These are phyloP conservation scores for Trichopus zeylanicus DNA, from an alignment of 116 monocot genomes.

Conservation along the genomic window DNA sequence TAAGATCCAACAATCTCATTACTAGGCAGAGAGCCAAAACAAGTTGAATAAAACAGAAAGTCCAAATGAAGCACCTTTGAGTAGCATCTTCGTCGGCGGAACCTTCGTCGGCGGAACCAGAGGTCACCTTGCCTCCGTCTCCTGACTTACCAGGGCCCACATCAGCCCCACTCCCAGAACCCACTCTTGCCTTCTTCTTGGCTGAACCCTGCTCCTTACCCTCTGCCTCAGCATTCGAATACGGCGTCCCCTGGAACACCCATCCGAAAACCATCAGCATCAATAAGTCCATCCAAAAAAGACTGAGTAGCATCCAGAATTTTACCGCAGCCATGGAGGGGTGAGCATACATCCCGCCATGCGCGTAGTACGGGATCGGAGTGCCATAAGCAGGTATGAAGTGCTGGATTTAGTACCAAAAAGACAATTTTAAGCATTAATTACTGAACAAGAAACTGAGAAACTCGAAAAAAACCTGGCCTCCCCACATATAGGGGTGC, in stretches of 20 bases:
- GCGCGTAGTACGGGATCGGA: neutral
- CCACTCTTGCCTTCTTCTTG: neutral
- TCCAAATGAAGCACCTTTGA: neutral
- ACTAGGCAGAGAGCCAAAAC: neutral
- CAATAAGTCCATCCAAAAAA: neutral
- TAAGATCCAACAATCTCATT: neutral
- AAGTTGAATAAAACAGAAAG: neutral
- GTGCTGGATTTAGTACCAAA: neutral
- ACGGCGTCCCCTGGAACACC: neutral
- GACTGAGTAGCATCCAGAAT: neutral
- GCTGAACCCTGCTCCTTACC: neutral
- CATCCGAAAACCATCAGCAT: neutral
- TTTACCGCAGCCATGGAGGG: neutral
- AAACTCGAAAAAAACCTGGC: neutral
- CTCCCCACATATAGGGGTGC: neutral
- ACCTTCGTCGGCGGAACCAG: conserved; percentile 1
- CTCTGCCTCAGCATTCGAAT: neutral
- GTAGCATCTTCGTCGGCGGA: conserved; percentile 4
- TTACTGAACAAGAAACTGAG: neutral
- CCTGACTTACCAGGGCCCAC: neutral
- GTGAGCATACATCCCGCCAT: neutral
- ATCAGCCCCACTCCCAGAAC: neutral
- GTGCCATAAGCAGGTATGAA: conserved; percentile 1
- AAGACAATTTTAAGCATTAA: too few species aligned
- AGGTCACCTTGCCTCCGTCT: neutral